phyloP scores from a whole-genome alignment of 345 rosid genomes.

The Lepidium africanum region DNA sequence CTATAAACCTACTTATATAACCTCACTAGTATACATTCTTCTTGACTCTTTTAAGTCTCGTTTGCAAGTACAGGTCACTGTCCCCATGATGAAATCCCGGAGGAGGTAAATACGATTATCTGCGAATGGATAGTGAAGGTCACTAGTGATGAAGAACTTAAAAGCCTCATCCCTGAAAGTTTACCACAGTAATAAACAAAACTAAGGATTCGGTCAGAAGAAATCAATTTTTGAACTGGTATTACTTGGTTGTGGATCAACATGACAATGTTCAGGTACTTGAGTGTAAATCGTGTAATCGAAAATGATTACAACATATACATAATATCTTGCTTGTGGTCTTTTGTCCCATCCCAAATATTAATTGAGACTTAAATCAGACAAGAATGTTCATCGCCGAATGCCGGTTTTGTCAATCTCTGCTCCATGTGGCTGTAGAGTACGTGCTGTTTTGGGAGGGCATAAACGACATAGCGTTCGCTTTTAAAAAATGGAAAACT shows the following conservation, averaged over 20 bases:
- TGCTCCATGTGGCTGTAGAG: neutral
- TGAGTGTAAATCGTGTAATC: neutral
- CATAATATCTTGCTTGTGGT: neutral
- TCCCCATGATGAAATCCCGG: conserved; percentile 79
- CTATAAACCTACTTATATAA: neutral
- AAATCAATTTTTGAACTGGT: neutral
- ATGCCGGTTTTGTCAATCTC: neutral
- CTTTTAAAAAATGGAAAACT: neutral
- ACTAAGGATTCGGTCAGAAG: neutral
- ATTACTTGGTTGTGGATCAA: neutral
- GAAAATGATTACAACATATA: neutral
- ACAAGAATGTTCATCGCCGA: no score
- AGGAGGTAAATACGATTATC: conserved; percentile 47
- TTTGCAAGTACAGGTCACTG: conserved; percentile 54
- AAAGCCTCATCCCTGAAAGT: conserved; percentile 4
- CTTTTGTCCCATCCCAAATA: neutral
- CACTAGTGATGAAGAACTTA: conserved; percentile 20
- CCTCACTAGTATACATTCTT: neutral
- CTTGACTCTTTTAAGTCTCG: neutral
- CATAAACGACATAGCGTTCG: conserved; percentile 12
- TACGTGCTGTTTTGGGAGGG: conserved; percentile 2
- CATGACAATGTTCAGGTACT: neutral
- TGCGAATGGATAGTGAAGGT: conserved; percentile 44
- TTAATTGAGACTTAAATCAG: no score
- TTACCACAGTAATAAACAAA: neutral